A percentile compares a stretch with the other conserved stretches of the same genome.
Conservation (phyloP, 768 basidiomycete genomes). For the Calocera cornea region DNA sequence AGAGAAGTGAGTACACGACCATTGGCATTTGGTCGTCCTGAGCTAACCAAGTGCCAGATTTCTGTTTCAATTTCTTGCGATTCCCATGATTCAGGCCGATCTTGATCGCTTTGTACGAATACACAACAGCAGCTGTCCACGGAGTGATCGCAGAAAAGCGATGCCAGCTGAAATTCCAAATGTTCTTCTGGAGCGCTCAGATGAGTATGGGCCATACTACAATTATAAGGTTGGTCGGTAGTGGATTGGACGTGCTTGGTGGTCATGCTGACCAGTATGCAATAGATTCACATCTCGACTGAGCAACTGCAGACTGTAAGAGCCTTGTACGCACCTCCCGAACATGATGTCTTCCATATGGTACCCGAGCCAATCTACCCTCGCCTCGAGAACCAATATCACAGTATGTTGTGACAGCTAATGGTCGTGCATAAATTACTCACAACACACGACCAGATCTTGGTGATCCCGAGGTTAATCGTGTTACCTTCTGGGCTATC, state of each 20-base stretch:
- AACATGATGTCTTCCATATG: background rate
- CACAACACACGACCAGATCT: no score
- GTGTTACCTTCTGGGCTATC: no score
- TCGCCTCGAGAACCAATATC: no score
- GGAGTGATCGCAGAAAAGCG: slow-evolving; percentile 25
- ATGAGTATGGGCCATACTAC: slow-evolving; percentile 16
- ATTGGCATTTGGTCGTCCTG: background rate
- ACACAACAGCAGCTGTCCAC: slow-evolving; percentile 18
- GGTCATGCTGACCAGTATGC: no score
- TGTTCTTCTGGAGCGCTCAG: slow-evolving; percentile 23
- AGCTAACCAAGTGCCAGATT: no score
- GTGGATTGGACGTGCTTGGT: no score
- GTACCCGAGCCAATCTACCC: no score
- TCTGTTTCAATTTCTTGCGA: slow-evolving; percentile 30
- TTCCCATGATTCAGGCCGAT: slow-evolving; percentile 32
- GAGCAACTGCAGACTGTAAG: no score
- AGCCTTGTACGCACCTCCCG: background rate
- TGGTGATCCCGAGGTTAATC: no score
- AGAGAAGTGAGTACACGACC: slow-evolving; percentile 2
- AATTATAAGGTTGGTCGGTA: slow-evolving; percentile 29
- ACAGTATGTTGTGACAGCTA: no score
- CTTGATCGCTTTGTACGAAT: slow-evolving; percentile 22
- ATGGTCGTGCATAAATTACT: no score
- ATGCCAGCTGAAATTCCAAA: slow-evolving; percentile 31
- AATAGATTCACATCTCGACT: no score